phyloP scores from a whole-genome alignment of 179 eudicot species.

The Beta macrorhiza region DNA sequence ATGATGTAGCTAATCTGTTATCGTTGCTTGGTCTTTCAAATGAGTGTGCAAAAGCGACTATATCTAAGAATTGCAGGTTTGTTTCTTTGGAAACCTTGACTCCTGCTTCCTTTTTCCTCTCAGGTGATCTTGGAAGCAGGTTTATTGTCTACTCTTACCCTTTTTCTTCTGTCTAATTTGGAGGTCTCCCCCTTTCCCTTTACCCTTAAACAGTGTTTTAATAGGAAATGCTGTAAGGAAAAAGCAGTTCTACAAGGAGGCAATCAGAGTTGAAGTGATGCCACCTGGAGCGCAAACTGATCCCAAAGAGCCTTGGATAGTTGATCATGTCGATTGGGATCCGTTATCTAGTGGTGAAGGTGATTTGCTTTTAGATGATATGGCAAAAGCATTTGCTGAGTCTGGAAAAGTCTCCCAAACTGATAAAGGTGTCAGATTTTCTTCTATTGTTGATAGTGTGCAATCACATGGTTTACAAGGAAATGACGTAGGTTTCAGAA shows the following conservation, averaged over 20 bases:
- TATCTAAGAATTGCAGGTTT: constrained; percentile 90
- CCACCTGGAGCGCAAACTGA: constrained; percentile 40
- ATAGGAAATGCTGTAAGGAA: constrained; percentile 65
- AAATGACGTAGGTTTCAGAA: constrained; percentile 30
- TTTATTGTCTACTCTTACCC: neutral
- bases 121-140: neutral
- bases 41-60: constrained; percentile 81
- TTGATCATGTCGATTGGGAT: constrained; percentile 79
- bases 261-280: constrained; percentile 64
- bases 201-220: constrained; percentile 45
- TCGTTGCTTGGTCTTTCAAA: constrained; percentile 67
- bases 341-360: constrained; percentile 94
- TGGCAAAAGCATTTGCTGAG: constrained; percentile 67
- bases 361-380: constrained; percentile 78
- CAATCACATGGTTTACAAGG: constrained; percentile 53
- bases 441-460: constrained; percentile 40
- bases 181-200: neutral
- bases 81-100: constrained; percentile 11
- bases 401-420: constrained; percentile 41
- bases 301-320: constrained; percentile 43
- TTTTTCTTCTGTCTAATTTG: neutral
- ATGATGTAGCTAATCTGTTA: constrained; percentile 72
- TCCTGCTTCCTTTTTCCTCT: neutral
- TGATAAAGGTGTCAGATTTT: constrained; percentile 51
- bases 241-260: constrained; percentile 73